Conservation (phyloP, 129 eudicot species). For the Apium graveolens region DNA sequence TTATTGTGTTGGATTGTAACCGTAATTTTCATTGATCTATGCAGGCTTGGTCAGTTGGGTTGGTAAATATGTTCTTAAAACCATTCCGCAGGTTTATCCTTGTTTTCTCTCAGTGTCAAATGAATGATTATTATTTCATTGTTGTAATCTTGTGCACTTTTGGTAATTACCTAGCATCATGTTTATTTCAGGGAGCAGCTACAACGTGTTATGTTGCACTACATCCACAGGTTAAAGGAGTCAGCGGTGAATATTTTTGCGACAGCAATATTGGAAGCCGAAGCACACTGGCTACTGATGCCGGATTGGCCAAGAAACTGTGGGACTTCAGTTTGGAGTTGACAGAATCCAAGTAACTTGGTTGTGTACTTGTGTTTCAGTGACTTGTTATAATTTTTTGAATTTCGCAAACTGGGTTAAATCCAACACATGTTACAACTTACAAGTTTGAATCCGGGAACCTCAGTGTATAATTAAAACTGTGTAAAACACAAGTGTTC, state of each 20-base stretch:
- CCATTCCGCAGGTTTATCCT: slow-evolving; percentile 34
- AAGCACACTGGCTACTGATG: slow-evolving; percentile 9
- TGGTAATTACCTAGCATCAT: not conserved
- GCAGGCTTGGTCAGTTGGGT: slow-evolving; percentile 45
- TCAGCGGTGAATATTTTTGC: slow-evolving; percentile 13
- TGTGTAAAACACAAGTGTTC: too few species aligned
- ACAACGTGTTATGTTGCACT: slow-evolving; percentile 23
- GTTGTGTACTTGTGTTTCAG: not conserved
- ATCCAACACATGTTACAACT: not conserved
- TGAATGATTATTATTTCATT: not conserved
- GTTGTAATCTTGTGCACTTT: not conserved
- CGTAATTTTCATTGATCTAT: slow-evolving; percentile 3
- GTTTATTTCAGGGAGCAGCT: slow-evolving; percentile 20
- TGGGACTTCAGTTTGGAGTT: slow-evolving; percentile 19
- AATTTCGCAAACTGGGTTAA: not conserved
- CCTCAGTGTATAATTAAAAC: not conserved
- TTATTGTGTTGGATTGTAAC: not conserved
- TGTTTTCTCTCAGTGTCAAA: not conserved
- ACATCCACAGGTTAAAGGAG: slow-evolving; percentile 12
- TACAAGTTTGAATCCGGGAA: too few species aligned
- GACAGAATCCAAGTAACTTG: not conserved
- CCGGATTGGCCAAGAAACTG: slow-evolving; percentile 12
- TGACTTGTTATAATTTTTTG: not conserved
- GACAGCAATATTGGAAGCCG: slow-evolving; percentile 9
- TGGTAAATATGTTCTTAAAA: slow-evolving; percentile 52